Evolutionary conservation across 2,329 filamentous ascomycete genomes (phyloP).

Genomic region (Hypoxylon sp.): DNA sequence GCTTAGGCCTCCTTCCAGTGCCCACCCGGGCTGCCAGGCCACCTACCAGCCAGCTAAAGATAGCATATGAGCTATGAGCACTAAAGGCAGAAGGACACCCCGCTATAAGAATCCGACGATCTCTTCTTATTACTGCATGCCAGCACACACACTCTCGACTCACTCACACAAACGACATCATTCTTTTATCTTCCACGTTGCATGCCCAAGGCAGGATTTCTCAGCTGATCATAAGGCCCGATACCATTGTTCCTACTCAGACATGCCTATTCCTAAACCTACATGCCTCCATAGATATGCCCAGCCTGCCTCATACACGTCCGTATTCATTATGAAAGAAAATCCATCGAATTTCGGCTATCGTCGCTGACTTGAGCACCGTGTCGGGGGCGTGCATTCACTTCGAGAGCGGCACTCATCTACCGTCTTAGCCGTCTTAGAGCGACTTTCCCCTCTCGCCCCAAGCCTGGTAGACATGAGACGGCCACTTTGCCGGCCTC

Average conservation of each 20-base stretch:
- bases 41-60: neutral
- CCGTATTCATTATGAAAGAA: neutral
- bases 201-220: neutral
- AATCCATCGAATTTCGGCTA: neutral
- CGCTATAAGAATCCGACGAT: conserved; percentile 18
- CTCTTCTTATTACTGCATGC: conserved; percentile 4
- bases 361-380: neutral
- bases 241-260: neutral
- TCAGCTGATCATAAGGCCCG: neutral
- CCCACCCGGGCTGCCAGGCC: neutral
- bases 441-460: neutral
- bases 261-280: neutral
- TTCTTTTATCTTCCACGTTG: neutral
- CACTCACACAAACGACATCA: conserved; percentile 3
- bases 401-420: neutral
- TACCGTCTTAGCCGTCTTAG: too few relatives aligned
- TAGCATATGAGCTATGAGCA: conserved; percentile 11
- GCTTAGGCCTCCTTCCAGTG: neutral
- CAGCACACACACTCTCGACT: neutral
- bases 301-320: neutral
- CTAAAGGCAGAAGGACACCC: conserved; percentile 6
- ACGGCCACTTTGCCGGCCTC: neutral
- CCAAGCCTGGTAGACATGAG: neutral
- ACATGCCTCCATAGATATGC: neutral
- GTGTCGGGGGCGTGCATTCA: neutral